These are phyloP conservation scores for Boletus calvinii DNA, from an alignment of 1,284 basidiomycete species.

Conservation along the genomic window DNA sequence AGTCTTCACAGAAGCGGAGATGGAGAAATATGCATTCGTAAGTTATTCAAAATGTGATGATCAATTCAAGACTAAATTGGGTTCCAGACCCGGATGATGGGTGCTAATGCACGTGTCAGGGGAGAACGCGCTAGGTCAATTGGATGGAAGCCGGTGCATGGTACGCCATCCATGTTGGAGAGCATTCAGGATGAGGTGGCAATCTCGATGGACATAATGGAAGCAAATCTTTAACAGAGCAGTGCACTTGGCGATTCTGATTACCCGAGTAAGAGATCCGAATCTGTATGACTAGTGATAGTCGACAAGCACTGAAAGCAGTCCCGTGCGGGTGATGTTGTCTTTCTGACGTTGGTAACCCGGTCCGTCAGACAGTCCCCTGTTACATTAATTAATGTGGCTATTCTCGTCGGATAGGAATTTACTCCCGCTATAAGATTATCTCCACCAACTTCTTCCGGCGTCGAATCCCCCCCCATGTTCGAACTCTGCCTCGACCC, in stretches of 20 bases:
- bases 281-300: background rate
- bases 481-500: background rate
- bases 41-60: slow-evolving; percentile 1
- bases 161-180: slow-evolving; percentile 30
- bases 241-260: background rate
- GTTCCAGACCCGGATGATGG: slow-evolving; percentile 34
- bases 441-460: background rate
- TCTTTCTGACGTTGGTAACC: slow-evolving; percentile 11
- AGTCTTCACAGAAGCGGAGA: slow-evolving; percentile 31
- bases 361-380: background rate
- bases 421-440: slow-evolving; percentile 13
- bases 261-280: background rate
- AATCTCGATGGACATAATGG: slow-evolving; percentile 2
- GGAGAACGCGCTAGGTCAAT: slow-evolving; percentile 42
- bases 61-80: background rate
- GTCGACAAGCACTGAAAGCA: background rate
- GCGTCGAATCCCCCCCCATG: slow-evolving; percentile 4
- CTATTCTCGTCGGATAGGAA: slow-evolving; percentile 3
- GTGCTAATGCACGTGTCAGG: slow-evolving; percentile 42
- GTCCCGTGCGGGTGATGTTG: background rate
- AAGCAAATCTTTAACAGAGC: background rate
- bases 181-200: slow-evolving; percentile 33
- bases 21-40: slow-evolving; percentile 29
- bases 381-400: slow-evolving; percentile 5
- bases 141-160: slow-evolving; percentile 39